A percentile compares a stretch with the other conserved stretches of the same genome.
These are phyloP conservation scores for Pezizomycotina sp. DNA, from an alignment of 2,329 filamentous ascomycete species.

Conservation along the genomic window DNA sequence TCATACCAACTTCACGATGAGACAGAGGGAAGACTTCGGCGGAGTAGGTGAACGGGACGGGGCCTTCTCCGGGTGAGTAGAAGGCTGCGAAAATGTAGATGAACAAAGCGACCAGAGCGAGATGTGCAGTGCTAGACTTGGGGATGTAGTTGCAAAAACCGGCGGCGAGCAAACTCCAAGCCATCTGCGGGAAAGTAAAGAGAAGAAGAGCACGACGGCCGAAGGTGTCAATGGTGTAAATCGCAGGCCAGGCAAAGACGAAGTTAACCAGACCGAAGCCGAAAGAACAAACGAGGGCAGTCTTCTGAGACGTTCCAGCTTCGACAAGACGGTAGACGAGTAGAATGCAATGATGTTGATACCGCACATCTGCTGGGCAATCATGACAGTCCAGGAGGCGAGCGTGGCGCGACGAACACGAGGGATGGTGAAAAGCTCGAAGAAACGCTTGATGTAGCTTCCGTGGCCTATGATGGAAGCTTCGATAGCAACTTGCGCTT, in stretches of 20 bases:
- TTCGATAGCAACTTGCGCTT: slow-evolving; percentile 37
- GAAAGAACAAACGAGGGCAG: slow-evolving; percentile 46
- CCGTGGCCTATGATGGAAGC: slow-evolving; percentile 29
- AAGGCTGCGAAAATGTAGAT: slow-evolving; percentile 49
- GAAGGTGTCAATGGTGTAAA: slow-evolving; percentile 51
- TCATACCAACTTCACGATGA: slow-evolving; percentile 56
- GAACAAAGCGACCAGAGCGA: slow-evolving; percentile 43
- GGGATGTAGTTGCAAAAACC: slow-evolving; percentile 28
- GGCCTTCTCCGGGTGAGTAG: slow-evolving; percentile 49
- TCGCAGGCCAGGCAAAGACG: slow-evolving; percentile 46
- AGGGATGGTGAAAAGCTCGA: slow-evolving; percentile 52
- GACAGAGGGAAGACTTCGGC: slow-evolving; percentile 55
- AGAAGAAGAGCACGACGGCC: slow-evolving; percentile 46
- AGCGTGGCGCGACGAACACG: slow-evolving; percentile 55
- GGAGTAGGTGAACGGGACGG: slow-evolving; percentile 51
- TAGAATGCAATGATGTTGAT: slow-evolving; percentile 66
- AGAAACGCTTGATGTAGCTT: slow-evolving; percentile 46
- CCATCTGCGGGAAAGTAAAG: slow-evolving; percentile 53
- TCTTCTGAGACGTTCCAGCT: slow-evolving; percentile 39
- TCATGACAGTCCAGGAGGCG: slow-evolving; percentile 66
- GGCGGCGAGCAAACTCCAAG: slow-evolving; percentile 48
- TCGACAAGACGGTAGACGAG: slow-evolving; percentile 46
- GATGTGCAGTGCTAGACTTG: slow-evolving; percentile 31
- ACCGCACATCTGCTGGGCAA: slow-evolving; percentile 45
- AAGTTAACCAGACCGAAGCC: slow-evolving; percentile 51